Base-by-base conservation (phyloP, 31 red algal genomes). In the Asparagopsis taxiformis region DNA sequence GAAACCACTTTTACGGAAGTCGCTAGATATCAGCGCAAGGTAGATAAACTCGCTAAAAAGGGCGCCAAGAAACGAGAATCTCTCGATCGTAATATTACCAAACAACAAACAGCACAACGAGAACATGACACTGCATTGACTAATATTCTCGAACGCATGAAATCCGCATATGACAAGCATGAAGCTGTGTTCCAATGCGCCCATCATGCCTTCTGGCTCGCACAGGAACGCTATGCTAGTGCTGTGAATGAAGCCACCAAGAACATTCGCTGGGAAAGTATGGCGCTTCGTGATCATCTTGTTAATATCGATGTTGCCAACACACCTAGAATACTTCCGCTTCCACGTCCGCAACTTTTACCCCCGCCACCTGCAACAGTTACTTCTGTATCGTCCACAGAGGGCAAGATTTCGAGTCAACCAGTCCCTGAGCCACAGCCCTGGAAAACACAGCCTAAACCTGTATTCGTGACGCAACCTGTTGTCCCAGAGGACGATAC, bases 191-290 rank as follows among this genome's bases (percentile, higher is more conserved):
- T 85, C 24, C 80, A 85, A 41, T 85, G 80, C 52, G 80, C 80
- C 2, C 80, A 85, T 56, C 80, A 85, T 36, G 80, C 80, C 59
- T 85, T 66, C 53, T 85, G 80, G 80, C 63, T 85, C 15, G 80
- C 80, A 13, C 66, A 85, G 56, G 55, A 85, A 11, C 9, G 24
- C 2, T 85, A 74, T 31, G 65, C 60, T 22, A 54, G 28, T 21
- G 46, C 64, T 8, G 44, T 85, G 10, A 58, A 85, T 43, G 37
- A 85, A 19, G 41, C 68, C 32, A 85, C 80, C 3, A 31, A 65
- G 46, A 19, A 26, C 23, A 71, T 85, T 34, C 55, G 80, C 1
- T 71, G 68, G 60, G 80, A 85, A 59, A 58, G 46, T 64, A 55
- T 85, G 17, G 68, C 80, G n/a, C 56, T 85, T 2, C 80, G 68